Conservation (phyloP, 345 rosid species). For the Eutrema japonicum region DNA sequence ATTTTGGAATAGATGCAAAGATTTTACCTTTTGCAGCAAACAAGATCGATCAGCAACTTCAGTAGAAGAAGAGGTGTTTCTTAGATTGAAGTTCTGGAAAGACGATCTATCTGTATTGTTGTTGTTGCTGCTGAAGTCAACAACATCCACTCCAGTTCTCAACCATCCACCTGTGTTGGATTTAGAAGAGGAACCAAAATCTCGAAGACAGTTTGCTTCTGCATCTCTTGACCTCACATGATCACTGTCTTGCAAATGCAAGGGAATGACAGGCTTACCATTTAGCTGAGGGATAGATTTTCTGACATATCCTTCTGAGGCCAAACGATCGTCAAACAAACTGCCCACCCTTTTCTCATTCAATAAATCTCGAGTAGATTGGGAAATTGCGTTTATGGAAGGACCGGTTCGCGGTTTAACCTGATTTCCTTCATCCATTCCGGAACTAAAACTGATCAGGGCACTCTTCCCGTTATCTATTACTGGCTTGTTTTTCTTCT, state of each 20-base stretch:
- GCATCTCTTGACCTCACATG: slow-evolving; percentile 46
- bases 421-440: slow-evolving; percentile 45
- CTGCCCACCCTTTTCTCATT: slow-evolving; percentile 50
- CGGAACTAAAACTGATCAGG: slow-evolving; percentile 42
- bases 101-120: slow-evolving; percentile 36
- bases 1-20: slow-evolving; percentile 19
- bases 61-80: slow-evolving; percentile 39
- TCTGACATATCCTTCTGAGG: slow-evolving; percentile 47
- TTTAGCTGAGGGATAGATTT: slow-evolving; percentile 41
- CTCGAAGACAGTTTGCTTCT: slow-evolving; percentile 44
- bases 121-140: slow-evolving; percentile 44
- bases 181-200: slow-evolving; percentile 47
- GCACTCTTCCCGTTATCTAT: slow-evolving; percentile 46
- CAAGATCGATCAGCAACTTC: slow-evolving; percentile 45
- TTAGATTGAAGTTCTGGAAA: slow-evolving; percentile 48
- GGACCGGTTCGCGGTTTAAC: slow-evolving; percentile 37
- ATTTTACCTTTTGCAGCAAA: slow-evolving; percentile 57
- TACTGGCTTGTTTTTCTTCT: slow-evolving; percentile 55
- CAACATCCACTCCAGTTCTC: slow-evolving; percentile 45
- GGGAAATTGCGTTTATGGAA: slow-evolving; percentile 40
- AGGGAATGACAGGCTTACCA: slow-evolving; percentile 34
- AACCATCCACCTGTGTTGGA: slow-evolving; percentile 45
- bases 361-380: slow-evolving; percentile 44
- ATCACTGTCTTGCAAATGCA: slow-evolving; percentile 47
- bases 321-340: slow-evolving; percentile 51